A percentile compares a stretch with the other conserved stretches of the same genome.
Evolutionary conservation across 2,329 filamentous ascomycete species (phyloP).

Genomic region (Chrysoporthe deuterocubensis): DNA sequence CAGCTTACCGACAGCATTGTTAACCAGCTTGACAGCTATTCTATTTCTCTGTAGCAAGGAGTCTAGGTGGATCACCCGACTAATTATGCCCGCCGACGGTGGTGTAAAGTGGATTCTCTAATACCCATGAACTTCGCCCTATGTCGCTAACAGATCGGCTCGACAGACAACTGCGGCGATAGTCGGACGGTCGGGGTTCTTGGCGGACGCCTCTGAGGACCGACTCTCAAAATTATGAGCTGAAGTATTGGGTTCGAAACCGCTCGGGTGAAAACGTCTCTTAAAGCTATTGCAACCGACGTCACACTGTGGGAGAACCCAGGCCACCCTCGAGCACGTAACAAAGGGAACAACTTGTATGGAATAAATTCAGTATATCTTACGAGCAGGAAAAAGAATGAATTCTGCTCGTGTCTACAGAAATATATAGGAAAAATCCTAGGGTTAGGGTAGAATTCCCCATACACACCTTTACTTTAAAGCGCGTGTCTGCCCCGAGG

Average conservation of each 20-base stretch:
- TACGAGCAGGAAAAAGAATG: no score
- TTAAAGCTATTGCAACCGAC: no score
- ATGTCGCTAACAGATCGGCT: background rate
- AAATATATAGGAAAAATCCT: no score
- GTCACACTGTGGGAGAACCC: no score
- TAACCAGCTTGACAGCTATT: slow-evolving; percentile 28
- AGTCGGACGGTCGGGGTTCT: background rate
- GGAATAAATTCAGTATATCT: no score
- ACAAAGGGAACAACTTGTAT: no score
- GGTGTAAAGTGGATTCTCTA: slow-evolving; percentile 30
- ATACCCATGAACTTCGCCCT: background rate
- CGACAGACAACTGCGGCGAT: slow-evolving; percentile 7
- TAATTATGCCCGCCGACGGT: slow-evolving; percentile 37
- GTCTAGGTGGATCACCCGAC: slow-evolving; percentile 36
- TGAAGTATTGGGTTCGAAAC: background rate
- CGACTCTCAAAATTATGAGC: background rate
- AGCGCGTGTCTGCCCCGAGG: no score
- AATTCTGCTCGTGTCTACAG: no score
- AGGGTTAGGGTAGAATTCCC: no score
- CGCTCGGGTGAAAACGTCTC: background rate
- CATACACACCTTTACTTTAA: no score
- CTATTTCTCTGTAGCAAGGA: slow-evolving; percentile 36
- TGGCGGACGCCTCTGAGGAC: background rate
- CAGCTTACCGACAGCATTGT: background rate
- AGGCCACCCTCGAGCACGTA: no score